A percentile compares a stretch with the other conserved stretches of the same genome.
These are phyloP conservation scores for Globisporangium carolinianum DNA, from an alignment of 352 stramenopile species.

Conservation along the genomic window DNA sequence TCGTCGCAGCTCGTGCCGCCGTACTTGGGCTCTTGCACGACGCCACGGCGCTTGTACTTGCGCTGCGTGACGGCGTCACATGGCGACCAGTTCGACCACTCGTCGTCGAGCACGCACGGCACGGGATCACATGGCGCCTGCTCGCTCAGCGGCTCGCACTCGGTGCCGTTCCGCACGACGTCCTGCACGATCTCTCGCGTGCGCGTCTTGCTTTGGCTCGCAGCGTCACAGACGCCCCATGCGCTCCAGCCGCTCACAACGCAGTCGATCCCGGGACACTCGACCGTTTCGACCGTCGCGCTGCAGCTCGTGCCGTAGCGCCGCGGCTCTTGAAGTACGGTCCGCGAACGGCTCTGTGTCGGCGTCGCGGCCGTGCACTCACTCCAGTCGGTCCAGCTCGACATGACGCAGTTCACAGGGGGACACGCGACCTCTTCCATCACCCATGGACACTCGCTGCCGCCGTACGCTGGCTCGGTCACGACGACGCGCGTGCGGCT, in stretches of 20 bases:
- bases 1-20: slow-evolving; percentile 20
- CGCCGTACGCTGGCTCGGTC: slow-evolving; percentile 16
- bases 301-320: slow-evolving; percentile 31
- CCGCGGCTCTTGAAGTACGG: slow-evolving; percentile 23
- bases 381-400: slow-evolving; percentile 35
- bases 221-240: slow-evolving; percentile 26
- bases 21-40: slow-evolving; percentile 27
- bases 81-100: slow-evolving; percentile 34
- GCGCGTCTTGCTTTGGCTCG: slow-evolving; percentile 18
- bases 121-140: slow-evolving; percentile 15
- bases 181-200: slow-evolving; percentile 16
- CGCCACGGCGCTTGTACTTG: slow-evolving; percentile 28
- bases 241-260: slow-evolving; percentile 23
- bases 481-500: slow-evolving; percentile 23
- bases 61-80: slow-evolving; percentile 29
- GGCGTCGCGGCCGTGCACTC: slow-evolving; percentile 34
- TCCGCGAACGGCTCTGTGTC: slow-evolving; percentile 32
- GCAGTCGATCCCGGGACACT: slow-evolving; percentile 40
- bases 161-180: slow-evolving; percentile 21
- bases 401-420: slow-evolving; percentile 31
- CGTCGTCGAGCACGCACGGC: slow-evolving; percentile 10
- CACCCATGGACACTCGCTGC: slow-evolving; percentile 23
- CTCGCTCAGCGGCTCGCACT: slow-evolving; percentile 24
- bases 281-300: slow-evolving; percentile 16
- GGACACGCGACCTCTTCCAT: slow-evolving; percentile 31